Evolutionary conservation across 2,329 filamentous ascomycete species (phyloP), one percentile per base, ranked within the genome.

Genomic region (Penicillium sp.): DNA sequence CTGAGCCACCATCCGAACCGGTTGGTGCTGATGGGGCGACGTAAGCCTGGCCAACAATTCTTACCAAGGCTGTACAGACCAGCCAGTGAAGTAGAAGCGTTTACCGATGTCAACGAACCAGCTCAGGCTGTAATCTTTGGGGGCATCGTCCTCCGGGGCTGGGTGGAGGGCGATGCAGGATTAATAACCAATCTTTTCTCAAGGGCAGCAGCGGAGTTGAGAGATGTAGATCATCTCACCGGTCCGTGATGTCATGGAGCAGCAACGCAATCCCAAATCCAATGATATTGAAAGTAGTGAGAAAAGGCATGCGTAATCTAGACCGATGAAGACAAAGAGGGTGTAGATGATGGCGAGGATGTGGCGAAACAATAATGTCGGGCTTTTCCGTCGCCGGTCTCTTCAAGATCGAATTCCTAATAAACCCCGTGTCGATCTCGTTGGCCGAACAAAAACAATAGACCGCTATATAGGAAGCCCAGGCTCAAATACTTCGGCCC

Each of bases 241-340:
- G 31, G 40, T 19, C 36, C n/a, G 39, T 59, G 57, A 55, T 49
- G 46, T 59, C 52, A 59, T 55, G 37, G 27, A 22, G 6, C 33
- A 47, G 7, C 24, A 46, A n/a, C 16, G 31, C 6, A 6, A n/a
- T 46, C 43, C 24, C 43, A 31, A 46, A 10, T 46, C 43, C 43
- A 46, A 46, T 46, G n/a, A 3, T 7, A 31, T 31, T n/a, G 24
- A 31, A 18, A 10, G 1, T n/a, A 11, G 22, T 10, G 43, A 31
- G 39, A 31, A 46, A 31, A n/a, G 43, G 14, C 9, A n/a, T 46
- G 14, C 43, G 43, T 46, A 46, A 46, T 46, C 43, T 24, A 18
- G 16, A 31, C 9, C 2, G 43, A n/a, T 31, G 16, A 31, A 24
- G 14, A 46, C 43, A 31, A 46, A 46, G 22, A 16, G 5, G 5